These are phyloP conservation scores for Zalaria sp. DNA, from an alignment of 2,329 filamentous ascomycete species.

Conservation along the genomic window DNA sequence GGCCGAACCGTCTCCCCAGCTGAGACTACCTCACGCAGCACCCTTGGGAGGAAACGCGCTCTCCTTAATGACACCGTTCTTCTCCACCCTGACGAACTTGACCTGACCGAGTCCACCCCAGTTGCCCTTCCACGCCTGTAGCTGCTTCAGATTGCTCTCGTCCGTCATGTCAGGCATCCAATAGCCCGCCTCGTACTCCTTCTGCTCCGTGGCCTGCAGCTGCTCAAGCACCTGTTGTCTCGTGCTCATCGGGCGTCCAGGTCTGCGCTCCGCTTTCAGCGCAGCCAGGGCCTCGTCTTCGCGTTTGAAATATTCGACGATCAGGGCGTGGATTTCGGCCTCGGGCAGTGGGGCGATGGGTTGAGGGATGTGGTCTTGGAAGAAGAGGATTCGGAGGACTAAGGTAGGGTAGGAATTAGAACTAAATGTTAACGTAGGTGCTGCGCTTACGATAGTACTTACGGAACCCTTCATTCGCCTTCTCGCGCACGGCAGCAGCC, in stretches of 20 bases:
- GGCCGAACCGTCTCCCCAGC: too few species aligned
- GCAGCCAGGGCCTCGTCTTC: slow-evolving; percentile 56
- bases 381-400: slow-evolving; percentile 58
- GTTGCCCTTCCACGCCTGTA: slow-evolving; percentile 66
- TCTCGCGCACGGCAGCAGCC: slow-evolving; percentile 53
- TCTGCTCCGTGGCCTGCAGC: slow-evolving; percentile 54
- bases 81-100: slow-evolving; percentile 61
- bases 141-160: slow-evolving; percentile 46
- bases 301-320: slow-evolving; percentile 38
- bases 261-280: slow-evolving; percentile 54
- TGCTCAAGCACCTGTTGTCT: slow-evolving; percentile 66
- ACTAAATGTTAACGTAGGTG: too few species aligned
- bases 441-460: slow-evolving; percentile 14
- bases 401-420: neutral
- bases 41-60: slow-evolving; percentile 62
- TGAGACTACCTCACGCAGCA: slow-evolving; percentile 12
- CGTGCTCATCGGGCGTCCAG: slow-evolving; percentile 64
- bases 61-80: slow-evolving; percentile 48
- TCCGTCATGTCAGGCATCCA: slow-evolving; percentile 70
- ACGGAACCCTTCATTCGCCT: slow-evolving; percentile 63
- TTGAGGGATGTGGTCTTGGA: slow-evolving; percentile 37
- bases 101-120: slow-evolving; percentile 70
- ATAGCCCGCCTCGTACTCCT: slow-evolving; percentile 74
- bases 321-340: slow-evolving; percentile 39
- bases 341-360: slow-evolving; percentile 34